These are phyloP conservation scores for Hygrophorus russula DNA, from an alignment of 768 basidiomycete genomes.

Conservation along the genomic window DNA sequence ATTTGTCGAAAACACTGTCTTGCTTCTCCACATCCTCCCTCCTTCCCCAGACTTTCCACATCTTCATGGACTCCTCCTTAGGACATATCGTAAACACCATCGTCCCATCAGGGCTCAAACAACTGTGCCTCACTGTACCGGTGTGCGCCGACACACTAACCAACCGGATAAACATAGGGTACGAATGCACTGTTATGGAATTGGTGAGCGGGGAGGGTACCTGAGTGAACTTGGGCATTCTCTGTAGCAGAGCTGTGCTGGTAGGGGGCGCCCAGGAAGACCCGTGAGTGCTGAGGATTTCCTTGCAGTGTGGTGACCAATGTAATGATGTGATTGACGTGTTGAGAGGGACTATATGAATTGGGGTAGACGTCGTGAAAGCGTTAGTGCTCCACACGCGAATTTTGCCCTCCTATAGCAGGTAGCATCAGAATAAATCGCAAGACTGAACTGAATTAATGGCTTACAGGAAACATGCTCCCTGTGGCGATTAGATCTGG, in stretches of 20 bases:
- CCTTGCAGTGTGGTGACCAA: slow-evolving; percentile 81
- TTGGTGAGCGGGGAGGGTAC: slow-evolving; percentile 34
- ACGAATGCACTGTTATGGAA: slow-evolving; percentile 56
- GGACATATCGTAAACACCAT: no score
- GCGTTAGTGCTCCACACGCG: slow-evolving; percentile 55
- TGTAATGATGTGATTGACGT: slow-evolving; percentile 58
- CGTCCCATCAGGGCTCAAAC: slow-evolving; percentile 49
- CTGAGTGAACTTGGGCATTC: slow-evolving; percentile 10
- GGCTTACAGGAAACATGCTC: slow-evolving; percentile 43
- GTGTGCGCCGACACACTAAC: slow-evolving; percentile 51
- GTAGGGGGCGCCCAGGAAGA: slow-evolving; percentile 35
- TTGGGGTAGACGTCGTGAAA: slow-evolving; percentile 19
- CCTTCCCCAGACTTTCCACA: slow-evolving; percentile 57
- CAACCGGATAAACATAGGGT: slow-evolving; percentile 45
- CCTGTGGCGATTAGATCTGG: slow-evolving; percentile 65
- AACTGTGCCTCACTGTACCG: slow-evolving; percentile 40
- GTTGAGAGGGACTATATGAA: slow-evolving; percentile 67
- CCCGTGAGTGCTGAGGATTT: slow-evolving; percentile 85
- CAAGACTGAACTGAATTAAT: no score
- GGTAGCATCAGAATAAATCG: no score
- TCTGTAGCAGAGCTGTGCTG: slow-evolving; percentile 17
- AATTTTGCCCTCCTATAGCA: slow-evolving; percentile 43
- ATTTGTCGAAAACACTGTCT: background rate
- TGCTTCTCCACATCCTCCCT: slow-evolving; percentile 18
- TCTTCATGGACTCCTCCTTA: slow-evolving; percentile 51